phyloP scores from a whole-genome alignment of 164 flowering plant genomes.

The Buxus sempervirens region DNA sequence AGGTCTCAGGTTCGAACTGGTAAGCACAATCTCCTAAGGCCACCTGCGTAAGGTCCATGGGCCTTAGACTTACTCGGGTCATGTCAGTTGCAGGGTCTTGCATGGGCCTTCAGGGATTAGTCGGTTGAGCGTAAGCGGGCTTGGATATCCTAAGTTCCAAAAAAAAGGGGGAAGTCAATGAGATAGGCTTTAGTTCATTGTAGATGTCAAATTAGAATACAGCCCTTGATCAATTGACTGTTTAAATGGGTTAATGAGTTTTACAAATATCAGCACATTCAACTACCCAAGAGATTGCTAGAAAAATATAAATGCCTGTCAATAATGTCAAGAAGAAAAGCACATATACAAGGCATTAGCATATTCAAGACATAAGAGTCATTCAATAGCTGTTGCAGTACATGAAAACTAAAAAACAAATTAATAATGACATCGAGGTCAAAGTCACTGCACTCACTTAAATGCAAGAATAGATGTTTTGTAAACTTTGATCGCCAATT shows the following conservation, averaged over 20 bases:
- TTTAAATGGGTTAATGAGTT: not conserved
- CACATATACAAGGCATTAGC: not conserved
- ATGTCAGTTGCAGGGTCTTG: too few relatives aligned
- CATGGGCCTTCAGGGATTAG: too few relatives aligned
- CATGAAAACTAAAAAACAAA: not conserved
- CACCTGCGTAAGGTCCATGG: too few relatives aligned
- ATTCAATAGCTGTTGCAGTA: not conserved
- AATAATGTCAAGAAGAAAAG: not conserved
- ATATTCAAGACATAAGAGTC: too few relatives aligned
- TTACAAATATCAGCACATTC: too few relatives aligned
- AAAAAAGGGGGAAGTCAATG: not conserved
- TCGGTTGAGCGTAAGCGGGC: too few relatives aligned
- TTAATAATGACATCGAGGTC: not conserved
- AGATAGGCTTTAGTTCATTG: not conserved
- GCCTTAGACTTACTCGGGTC: too few relatives aligned
- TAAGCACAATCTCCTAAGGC: too few relatives aligned
- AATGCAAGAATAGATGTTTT: constrained; percentile 94
- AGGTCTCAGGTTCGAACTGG: too few relatives aligned
- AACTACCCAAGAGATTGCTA: too few relatives aligned
- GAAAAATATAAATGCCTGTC: too few relatives aligned
- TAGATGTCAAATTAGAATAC: not conserved
- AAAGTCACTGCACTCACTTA: constrained; percentile 55
- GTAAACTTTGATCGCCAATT: constrained; percentile 89
- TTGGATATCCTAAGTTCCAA: too few relatives aligned
- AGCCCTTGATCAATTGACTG: not conserved